Percentiles rank a stretch among this genome's conserved stretches.
Evolutionary conservation across 2,329 filamentous ascomycete genomes (phyloP).

Genomic region (Mycocentrospora acerina): DNA sequence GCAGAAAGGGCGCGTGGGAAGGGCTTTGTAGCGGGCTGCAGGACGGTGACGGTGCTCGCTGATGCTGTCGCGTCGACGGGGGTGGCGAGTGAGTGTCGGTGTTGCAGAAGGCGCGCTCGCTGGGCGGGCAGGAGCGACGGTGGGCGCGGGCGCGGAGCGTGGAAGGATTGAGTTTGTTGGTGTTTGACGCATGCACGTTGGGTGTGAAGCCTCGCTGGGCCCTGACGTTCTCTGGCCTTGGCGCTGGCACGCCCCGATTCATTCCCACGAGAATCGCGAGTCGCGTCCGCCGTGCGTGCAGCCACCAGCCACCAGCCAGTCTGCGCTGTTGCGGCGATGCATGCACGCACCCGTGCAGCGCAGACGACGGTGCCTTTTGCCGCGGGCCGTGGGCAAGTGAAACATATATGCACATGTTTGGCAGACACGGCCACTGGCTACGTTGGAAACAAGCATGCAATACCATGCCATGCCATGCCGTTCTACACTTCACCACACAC

Average conservation of each 20-base stretch:
- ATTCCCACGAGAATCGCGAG: not conserved
- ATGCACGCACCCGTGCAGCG: too few relatives aligned
- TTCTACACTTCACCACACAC: too few relatives aligned
- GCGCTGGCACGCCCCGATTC: not conserved
- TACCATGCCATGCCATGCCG: too few relatives aligned
- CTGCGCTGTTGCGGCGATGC: too few relatives aligned
- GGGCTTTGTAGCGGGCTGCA: conserved; percentile 9
- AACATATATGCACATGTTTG: too few relatives aligned
- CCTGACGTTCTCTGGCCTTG: conserved; percentile 9
- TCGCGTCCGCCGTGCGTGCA: too few relatives aligned
- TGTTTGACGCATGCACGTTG: conserved; percentile 2
- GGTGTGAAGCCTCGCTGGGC: conserved; percentile 5
- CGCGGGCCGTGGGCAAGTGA: too few relatives aligned
- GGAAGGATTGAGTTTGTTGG: conserved; percentile 2
- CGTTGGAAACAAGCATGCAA: too few relatives aligned
- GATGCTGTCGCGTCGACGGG: conserved; percentile 12
- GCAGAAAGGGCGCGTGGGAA: conserved; percentile 11
- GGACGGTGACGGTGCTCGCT: conserved; percentile 1
- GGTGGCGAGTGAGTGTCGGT: too few relatives aligned
- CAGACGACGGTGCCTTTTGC: too few relatives aligned
- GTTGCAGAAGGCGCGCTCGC: conserved; percentile 14
- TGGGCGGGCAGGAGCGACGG: conserved; percentile 3
- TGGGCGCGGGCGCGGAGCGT: conserved; percentile 8
- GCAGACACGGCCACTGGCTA: too few relatives aligned
- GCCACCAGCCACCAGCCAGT: too few relatives aligned